These are phyloP conservation scores for Linum tenue DNA, from an alignment of 345 rosid genomes.

Conservation along the genomic window DNA sequence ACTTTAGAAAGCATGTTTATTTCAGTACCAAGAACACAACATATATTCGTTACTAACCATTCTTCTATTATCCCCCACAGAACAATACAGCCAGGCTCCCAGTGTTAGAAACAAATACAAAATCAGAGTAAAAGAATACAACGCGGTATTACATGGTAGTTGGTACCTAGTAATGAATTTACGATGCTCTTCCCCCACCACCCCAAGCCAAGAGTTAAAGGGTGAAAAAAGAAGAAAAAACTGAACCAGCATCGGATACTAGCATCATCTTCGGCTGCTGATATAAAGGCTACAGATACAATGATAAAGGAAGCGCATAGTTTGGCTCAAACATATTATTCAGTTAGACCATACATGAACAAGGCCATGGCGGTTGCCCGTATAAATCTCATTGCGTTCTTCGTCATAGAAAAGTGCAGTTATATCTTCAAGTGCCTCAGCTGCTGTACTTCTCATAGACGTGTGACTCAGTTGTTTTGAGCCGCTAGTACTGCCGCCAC, in stretches of 20 bases:
- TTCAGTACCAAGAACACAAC: no score
- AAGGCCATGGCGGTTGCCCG: conserved; percentile 71
- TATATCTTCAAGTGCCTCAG: conserved; percentile 82
- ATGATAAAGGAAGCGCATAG: background rate
- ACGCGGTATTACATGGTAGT: no score
- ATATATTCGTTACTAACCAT: no score
- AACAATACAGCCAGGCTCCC: no score
- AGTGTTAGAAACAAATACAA: no score
- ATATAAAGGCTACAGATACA: background rate
- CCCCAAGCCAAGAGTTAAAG: no score
- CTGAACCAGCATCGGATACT: background rate
- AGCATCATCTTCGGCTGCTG: background rate
- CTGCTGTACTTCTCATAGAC: conserved; percentile 43
- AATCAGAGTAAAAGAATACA: no score
- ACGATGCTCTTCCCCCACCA: no score
- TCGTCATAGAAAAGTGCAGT: conserved; percentile 87
- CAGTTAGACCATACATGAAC: conserved; percentile 92
- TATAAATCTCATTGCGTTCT: conserved; percentile 90
- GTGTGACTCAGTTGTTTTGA: conserved; percentile 20
- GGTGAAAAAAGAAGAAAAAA: no score
- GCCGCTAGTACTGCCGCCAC: conserved; percentile 21
- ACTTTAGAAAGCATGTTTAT: no score
- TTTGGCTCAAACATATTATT: conserved; percentile 2
- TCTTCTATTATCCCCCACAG: no score
- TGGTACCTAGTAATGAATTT: no score